Conservation (phyloP, 306 rosid genomes). For the Urtica urens region DNA sequence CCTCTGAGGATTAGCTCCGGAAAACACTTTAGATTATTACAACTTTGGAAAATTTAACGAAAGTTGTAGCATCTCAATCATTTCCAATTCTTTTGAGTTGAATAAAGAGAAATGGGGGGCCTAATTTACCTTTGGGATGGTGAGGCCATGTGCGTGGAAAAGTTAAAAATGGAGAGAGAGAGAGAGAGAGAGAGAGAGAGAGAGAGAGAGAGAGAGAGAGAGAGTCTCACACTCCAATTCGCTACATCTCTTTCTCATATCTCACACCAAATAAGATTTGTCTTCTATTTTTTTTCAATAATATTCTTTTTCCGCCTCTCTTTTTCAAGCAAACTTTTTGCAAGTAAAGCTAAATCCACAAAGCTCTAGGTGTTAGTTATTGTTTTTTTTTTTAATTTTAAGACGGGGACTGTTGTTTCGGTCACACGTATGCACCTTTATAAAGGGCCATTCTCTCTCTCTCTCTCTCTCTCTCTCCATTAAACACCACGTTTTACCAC, state of each 20-base stretch:
- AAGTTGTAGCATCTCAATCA: constrained; percentile 29
- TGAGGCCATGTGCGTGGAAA: constrained; percentile 58
- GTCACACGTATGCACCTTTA: constrained; percentile 8
- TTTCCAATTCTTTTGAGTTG: constrained; percentile 39
- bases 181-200: too few species aligned
- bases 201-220: constrained; percentile 7
- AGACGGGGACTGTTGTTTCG: background rate
- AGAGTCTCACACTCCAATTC: constrained; percentile 20
- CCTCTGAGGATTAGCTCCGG: background rate
- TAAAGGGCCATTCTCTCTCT: background rate
- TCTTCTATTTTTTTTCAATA: constrained; percentile 1
- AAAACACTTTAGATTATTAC: background rate
- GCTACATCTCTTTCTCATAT: constrained; percentile 32
- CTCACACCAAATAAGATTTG: constrained; percentile 20
- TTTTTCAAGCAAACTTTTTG: constrained; percentile 3
- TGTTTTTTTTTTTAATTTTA: constrained; percentile 4
- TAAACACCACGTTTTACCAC: background rate
- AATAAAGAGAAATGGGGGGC: constrained; percentile 29
- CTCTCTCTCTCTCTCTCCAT: too few species aligned
- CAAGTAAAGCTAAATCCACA: constrained; percentile 5
- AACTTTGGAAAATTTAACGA: constrained; percentile 2
- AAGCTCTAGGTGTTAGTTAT: background rate
- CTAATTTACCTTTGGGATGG: constrained; percentile 26
- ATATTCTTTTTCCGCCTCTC: background rate
- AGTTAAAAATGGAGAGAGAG: background rate